These are phyloP conservation scores for Ogataea pilisensis DNA, from an alignment of 805 yeast genomes.

Conservation along the genomic window DNA sequence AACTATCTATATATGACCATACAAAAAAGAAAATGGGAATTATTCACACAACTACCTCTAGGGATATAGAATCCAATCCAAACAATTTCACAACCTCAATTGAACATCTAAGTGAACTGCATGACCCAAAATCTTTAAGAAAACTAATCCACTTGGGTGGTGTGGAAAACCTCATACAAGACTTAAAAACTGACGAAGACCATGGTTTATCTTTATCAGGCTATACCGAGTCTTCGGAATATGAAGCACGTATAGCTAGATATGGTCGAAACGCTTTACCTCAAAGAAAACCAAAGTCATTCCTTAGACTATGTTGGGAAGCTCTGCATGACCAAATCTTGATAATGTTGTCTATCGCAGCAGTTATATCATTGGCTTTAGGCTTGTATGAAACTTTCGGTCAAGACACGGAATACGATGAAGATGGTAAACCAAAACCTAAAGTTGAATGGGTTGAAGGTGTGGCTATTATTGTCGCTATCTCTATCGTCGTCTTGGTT, in stretches of 20 bases:
- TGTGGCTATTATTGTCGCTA: conserved; percentile 92
- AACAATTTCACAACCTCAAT: conserved; percentile 21
- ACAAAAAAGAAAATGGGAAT: background rate
- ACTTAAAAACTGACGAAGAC: conserved; percentile 34
- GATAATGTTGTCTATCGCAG: conserved; percentile 79
- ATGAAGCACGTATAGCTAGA: conserved; percentile 34
- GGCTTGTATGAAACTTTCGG: conserved; percentile 94
- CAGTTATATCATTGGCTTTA: conserved; percentile 79
- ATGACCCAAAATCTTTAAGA: conserved; percentile 58
- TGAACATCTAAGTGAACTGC: conserved; percentile 43
- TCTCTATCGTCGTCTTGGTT: conserved; percentile 83
- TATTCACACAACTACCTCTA: background rate
- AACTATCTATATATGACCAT: too few relatives aligned
- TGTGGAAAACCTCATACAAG: conserved; percentile 28
- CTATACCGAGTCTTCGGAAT: conserved; percentile 28
- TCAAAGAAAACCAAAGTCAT: conserved; percentile 61
- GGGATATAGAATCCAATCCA: conserved; percentile 15
- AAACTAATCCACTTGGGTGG: conserved; percentile 45
- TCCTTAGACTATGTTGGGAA: conserved; percentile 65
- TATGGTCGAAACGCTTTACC: conserved; percentile 78
- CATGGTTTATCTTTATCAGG: conserved; percentile 36
- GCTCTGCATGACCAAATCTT: conserved; percentile 91
- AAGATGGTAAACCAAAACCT: conserved; percentile 72
- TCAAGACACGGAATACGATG: conserved; percentile 71
- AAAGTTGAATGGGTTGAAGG: conserved; percentile 99